A percentile compares a stretch with the other conserved stretches of the same genome.
phyloP scores from a whole-genome alignment of 148 eudicot species.

The Rhododendron henanense region DNA sequence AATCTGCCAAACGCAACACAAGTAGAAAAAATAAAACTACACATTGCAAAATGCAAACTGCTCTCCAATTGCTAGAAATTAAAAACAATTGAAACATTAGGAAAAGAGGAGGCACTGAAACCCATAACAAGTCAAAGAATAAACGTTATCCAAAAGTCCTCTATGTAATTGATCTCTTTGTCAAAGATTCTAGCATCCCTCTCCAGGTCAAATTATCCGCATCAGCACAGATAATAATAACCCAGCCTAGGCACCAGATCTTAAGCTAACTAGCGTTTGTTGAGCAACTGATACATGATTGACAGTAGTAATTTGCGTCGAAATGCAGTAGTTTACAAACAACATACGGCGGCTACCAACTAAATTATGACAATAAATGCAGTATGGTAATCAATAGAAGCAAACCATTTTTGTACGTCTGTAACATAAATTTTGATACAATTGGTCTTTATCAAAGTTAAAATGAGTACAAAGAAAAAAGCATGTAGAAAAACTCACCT shows the following conservation, averaged over 20 bases:
- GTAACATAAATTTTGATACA: not conserved
- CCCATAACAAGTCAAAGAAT: not conserved
- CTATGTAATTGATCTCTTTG: not conserved
- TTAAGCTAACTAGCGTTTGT: not conserved
- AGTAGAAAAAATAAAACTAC: not conserved
- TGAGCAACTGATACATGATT: not conserved
- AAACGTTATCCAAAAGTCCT: not conserved
- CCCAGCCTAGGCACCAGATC: not conserved
- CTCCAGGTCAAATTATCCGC: not conserved
- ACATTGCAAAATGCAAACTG: not conserved
- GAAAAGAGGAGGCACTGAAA: not conserved
- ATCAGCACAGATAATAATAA: not conserved
- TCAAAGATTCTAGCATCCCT: slow-evolving; percentile 6
- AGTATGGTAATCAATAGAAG: not conserved
- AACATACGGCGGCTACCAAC: not conserved
- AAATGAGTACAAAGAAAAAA: not conserved
- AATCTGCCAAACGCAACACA: not conserved
- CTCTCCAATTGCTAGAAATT: not conserved
- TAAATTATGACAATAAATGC: not conserved
- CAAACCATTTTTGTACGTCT: not conserved
- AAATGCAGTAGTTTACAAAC: not conserved
- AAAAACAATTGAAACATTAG: not conserved
- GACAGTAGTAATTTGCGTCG: not conserved
- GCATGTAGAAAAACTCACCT: slow-evolving; percentile 39
- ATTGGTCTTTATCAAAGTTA: not conserved